These are phyloP conservation scores for Taxillus chinensis DNA, from an alignment of 164 flowering plant species.

Conservation along the genomic window DNA sequence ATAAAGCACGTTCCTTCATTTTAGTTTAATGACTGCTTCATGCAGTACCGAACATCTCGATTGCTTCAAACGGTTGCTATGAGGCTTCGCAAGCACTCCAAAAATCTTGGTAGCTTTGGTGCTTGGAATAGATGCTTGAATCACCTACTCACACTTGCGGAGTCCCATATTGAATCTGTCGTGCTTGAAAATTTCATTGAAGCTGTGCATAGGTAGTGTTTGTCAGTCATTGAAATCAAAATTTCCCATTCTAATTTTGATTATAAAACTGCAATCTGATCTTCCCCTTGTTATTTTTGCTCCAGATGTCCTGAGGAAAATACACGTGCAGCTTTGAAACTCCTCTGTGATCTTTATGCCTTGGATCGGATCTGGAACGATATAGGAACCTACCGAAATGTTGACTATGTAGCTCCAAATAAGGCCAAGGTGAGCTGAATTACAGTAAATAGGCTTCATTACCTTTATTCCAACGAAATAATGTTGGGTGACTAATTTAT, in stretches of 20 bases:
- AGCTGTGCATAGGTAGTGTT: slow-evolving; percentile 61
- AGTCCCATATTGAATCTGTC: slow-evolving; percentile 90
- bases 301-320: slow-evolving; percentile 71
- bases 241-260: background rate
- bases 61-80: slow-evolving; percentile 81
- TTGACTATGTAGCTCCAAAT: slow-evolving; percentile 95
- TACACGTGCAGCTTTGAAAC: slow-evolving; percentile 64
- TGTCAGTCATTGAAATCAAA: background rate
- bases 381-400: slow-evolving; percentile 92
- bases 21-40: slow-evolving; percentile 6
- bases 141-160: slow-evolving; percentile 88
- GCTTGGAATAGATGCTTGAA: slow-evolving; percentile 99
- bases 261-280: background rate
- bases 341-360: slow-evolving; percentile 89
- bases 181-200: slow-evolving; percentile 84
- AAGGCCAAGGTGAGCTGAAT: slow-evolving; percentile 75
- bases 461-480: too few relatives aligned
- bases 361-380: slow-evolving; percentile 93
- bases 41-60: slow-evolving; percentile 90
- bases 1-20: background rate
- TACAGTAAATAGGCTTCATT: background rate
- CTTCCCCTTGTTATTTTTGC: slow-evolving; percentile 8
- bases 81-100: slow-evolving; percentile 73
- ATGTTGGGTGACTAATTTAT: too few relatives aligned
- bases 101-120: slow-evolving; percentile 81